Evolutionary conservation across 2,329 filamentous ascomycete genomes (phyloP).

Genomic region (Cladosporium velox): DNA sequence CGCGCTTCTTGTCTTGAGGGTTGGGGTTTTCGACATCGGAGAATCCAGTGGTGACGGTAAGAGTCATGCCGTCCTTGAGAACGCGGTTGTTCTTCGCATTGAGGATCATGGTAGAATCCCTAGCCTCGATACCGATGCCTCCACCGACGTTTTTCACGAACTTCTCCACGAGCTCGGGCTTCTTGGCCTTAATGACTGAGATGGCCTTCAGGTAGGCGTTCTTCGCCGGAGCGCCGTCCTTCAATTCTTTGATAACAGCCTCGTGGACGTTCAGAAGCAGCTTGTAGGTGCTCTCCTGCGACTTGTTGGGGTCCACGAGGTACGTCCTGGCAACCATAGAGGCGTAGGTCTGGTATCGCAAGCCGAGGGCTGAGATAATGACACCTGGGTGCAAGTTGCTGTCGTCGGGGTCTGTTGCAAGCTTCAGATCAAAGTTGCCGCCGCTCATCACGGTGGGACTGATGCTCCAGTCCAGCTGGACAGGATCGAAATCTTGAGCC

Average conservation of each 20-base stretch:
- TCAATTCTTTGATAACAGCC: conserved; percentile 84
- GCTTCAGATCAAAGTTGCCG: conserved; percentile 88
- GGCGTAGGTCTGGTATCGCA: conserved; percentile 95
- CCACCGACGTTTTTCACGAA: conserved; percentile 91
- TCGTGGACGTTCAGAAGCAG: conserved; percentile 83
- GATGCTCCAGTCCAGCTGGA: conserved; percentile 91
- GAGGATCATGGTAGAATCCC: conserved; percentile 78
- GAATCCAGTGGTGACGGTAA: conserved; percentile 87
- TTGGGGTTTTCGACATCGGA: conserved; percentile 84
- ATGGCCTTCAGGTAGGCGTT: conserved; percentile 91
- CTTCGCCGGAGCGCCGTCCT: conserved; percentile 81
- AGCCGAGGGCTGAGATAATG: conserved; percentile 86
- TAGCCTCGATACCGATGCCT: conserved; percentile 88
- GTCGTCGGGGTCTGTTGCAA: conserved; percentile 75
- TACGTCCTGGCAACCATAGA: conserved; percentile 92
- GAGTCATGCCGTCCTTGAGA: conserved; percentile 95
- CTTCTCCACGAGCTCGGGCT: conserved; percentile 91
- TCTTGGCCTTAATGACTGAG: conserved; percentile 78
- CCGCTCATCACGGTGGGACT: conserved; percentile 92
- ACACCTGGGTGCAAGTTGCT: conserved; percentile 84
- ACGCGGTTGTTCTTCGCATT: conserved; percentile 82
- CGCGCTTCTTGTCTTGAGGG: conserved; percentile 83
- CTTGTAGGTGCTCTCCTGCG: conserved; percentile 92
- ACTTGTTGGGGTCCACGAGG: conserved; percentile 94
- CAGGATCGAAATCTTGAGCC: conserved; percentile 79